phyloP scores from a whole-genome alignment of 2,329 filamentous ascomycete species.

The Cladobotryum protrusum region DNA sequence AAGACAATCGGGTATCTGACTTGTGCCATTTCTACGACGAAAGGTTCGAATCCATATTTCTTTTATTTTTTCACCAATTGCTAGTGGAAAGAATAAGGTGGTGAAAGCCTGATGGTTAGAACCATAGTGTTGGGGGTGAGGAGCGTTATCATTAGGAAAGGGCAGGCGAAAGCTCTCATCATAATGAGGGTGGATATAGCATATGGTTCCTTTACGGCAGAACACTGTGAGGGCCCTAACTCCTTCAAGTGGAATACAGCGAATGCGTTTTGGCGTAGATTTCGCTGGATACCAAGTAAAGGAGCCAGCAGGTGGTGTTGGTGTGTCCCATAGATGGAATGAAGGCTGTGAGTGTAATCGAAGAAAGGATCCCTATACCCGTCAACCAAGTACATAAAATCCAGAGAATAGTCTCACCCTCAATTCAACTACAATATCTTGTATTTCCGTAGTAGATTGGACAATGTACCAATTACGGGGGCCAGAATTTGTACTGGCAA shows the following conservation, averaged over 20 bases:
- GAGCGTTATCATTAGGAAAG: neutral
- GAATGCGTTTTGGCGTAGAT: neutral
- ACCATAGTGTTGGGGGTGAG: neutral
- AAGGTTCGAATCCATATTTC: neutral
- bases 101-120: neutral
- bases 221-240: slow-evolving; percentile 1
- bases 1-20: neutral
- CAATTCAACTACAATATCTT: neutral
- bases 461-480: neutral
- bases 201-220: neutral
- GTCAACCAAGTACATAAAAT: neutral
- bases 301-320: neutral
- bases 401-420: neutral
- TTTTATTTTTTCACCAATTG: neutral
- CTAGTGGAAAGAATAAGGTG: neutral
- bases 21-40: neutral
- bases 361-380: neutral
- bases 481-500: neutral
- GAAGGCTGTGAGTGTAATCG: neutral
- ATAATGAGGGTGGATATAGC: neutral
- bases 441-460: neutral
- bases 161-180: neutral
- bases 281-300: slow-evolving; percentile 1
- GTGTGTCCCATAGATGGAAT: neutral
- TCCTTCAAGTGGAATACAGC: neutral